A percentile compares a stretch with the other conserved stretches of the same genome.
Conservation (phyloP, 768 basidiomycete species). For the Kwoniella bestiolae region DNA sequence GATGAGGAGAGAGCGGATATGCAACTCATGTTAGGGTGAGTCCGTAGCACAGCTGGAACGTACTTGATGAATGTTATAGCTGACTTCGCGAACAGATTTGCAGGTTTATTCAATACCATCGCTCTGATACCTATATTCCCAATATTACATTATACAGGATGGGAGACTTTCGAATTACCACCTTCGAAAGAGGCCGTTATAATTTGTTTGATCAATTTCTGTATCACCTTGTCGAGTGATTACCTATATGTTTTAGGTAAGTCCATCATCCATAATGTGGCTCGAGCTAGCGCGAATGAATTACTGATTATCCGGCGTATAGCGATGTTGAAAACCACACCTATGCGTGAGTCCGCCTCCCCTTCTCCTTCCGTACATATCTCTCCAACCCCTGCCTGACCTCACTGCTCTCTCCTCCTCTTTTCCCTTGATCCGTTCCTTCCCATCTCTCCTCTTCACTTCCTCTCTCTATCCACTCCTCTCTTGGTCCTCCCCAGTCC, state of each 20-base stretch:
- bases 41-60: neutral
- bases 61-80: neutral
- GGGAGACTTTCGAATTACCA: slow-evolving; percentile 78
- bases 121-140: slow-evolving; percentile 76
- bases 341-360: slow-evolving; percentile 56
- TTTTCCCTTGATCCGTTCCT: no score
- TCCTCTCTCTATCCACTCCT: no score
- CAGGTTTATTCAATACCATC: slow-evolving; percentile 82
- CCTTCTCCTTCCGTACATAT: neutral
- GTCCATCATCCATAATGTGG: no score
- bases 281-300: no score
- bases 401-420: no score
- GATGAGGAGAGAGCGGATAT: slow-evolving; percentile 83
- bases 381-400: no score
- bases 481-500: no score
- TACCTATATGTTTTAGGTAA: slow-evolving; percentile 61
- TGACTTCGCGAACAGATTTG: slow-evolving; percentile 63
- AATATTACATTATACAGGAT: slow-evolving; percentile 71
- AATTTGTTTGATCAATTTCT: slow-evolving; percentile 70
- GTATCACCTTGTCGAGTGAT: slow-evolving; percentile 80
- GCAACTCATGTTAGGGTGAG: slow-evolving; percentile 81
- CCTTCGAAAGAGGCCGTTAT: slow-evolving; percentile 61
- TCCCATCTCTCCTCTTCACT: no score
- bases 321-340: slow-evolving; percentile 96
- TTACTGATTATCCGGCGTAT: no score